Conservation (phyloP, 768 basidiomycete genomes). For the Leccinum variicolor region DNA sequence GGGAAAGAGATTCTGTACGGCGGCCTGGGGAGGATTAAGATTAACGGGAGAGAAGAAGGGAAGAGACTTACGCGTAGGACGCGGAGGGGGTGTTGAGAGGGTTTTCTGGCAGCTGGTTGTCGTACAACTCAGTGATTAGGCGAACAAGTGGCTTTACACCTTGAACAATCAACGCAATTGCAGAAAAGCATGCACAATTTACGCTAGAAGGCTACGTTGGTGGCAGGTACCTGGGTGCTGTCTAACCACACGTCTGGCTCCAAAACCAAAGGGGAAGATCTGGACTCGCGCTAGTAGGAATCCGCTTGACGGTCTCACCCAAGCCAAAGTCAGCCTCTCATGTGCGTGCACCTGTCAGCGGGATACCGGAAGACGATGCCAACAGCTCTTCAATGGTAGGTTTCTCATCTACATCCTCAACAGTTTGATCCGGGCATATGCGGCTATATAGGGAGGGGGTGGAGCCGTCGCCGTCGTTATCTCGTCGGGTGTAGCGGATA, state of each 20-base stretch:
- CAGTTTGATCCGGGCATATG: background rate
- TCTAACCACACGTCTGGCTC: background rate
- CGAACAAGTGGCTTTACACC: slow-evolving; percentile 90
- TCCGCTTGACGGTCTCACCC: slow-evolving; percentile 31
- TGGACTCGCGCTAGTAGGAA: slow-evolving; percentile 6
- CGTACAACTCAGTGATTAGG: slow-evolving; percentile 90
- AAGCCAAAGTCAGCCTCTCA: too few relatives aligned
- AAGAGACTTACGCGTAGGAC: slow-evolving; percentile 51
- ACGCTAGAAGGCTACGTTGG: too few relatives aligned
- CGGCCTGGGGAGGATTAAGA: slow-evolving; percentile 39
- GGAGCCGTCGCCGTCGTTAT: slow-evolving; percentile 1
- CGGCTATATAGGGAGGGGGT: slow-evolving; percentile 15
- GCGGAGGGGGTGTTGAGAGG: slow-evolving; percentile 50
- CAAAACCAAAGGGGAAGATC: background rate
- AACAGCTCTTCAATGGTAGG: slow-evolving; percentile 29
- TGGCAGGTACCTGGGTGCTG: too few relatives aligned
- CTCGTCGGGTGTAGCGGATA: background rate
- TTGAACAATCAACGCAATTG: too few relatives aligned
- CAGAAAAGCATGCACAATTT: too few relatives aligned
- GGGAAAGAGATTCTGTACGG: slow-evolving; percentile 65
- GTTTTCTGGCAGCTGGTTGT: slow-evolving; percentile 53
- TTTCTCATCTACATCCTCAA: slow-evolving; percentile 17
- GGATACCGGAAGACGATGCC: slow-evolving; percentile 13
- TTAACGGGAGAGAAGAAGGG: slow-evolving; percentile 13
- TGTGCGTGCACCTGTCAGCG: slow-evolving; percentile 27